Base-by-base conservation (phyloP, 176 grass and related monocot genomes). In the Chloris gayana region DNA sequence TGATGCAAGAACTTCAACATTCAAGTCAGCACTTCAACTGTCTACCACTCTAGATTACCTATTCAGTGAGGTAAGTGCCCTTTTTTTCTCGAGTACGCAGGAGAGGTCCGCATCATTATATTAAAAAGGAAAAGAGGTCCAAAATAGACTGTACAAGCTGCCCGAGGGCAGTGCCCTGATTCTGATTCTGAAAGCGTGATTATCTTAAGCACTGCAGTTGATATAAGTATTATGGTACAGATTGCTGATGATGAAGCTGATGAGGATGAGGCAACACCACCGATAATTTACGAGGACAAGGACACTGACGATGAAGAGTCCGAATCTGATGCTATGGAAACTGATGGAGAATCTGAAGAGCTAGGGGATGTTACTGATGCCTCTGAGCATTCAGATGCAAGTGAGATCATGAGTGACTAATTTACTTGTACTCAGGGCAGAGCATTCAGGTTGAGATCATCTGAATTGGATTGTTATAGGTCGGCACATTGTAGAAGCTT, bases 1-100 rank as follows among this genome's bases (percentile, higher is more conserved):
- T 87, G 92, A 94, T 74, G 87, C 95, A 81, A 94, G 92, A 67
- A 88, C 89, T 26, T 94, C 88, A 70, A 98, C 91, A 35, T 97
- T 90, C 80, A 80, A 85, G 73, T 87, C 87, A 39, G 85, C 94
- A 32, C 63, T 90, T 62, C 85, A 94, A 82, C 79, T 98, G 58
- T 98, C 95, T 30, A 89, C 90, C 32, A 89, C 70, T 79, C 76
- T 98, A 57, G 95, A 98, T 91, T 90, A 85, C 63, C 77, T 83
- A 74, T 93, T 95, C 56, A 65, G 49, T 9, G 83, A 70, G 86
- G 95, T 93, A 83, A 81, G 79, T 82, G n/a, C n/a, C n/a, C n/a
- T n/a, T n/a, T n/a, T n/a, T n/a, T n/a, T n/a, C n/a, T n/a, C n/a
- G n/a, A n/a, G n/a, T n/a, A n/a, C n/a, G n/a, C n/a, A n/a, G n/a